phyloP scores from a whole-genome alignment of 2,329 filamentous ascomycete genomes.

The Neofusicoccum umdonicola region DNA sequence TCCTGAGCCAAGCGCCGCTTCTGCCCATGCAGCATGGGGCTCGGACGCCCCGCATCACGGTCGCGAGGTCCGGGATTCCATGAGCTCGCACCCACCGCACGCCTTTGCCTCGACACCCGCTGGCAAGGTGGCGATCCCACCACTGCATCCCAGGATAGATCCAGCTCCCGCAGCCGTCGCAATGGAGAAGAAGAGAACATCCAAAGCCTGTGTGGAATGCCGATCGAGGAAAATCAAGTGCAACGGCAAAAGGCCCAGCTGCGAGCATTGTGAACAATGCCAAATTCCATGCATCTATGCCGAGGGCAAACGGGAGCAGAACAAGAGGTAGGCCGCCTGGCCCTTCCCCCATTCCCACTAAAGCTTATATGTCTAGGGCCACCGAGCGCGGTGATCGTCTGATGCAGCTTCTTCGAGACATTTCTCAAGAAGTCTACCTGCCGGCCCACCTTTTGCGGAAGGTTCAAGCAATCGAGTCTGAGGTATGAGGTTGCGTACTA shows the following conservation, averaged over 20 bases:
- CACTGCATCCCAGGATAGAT: constrained; percentile 25
- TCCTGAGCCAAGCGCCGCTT: no score
- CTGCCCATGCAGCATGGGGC: no score
- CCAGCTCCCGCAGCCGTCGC: constrained; percentile 17
- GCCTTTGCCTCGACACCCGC: neutral
- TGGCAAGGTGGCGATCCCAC: constrained; percentile 28
- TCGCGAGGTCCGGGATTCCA: neutral
- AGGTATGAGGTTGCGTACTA: neutral
- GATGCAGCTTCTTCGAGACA: constrained; percentile 26
- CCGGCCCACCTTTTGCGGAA: neutral
- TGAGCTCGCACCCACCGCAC: neutral
- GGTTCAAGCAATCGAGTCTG: neutral
- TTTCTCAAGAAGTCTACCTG: constrained; percentile 23
- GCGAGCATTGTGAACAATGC: constrained; percentile 33
- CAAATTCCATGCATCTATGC: constrained; percentile 32
- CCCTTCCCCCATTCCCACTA: constrained; percentile 10
- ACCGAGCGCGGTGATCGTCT: constrained; percentile 30
- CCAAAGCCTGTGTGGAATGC: constrained; percentile 35
- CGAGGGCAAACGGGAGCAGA: constrained; percentile 33
- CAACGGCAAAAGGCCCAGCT: constrained; percentile 33
- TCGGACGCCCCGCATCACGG: neutral
- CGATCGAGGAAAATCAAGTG: constrained; percentile 39
- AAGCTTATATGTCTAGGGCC: constrained; percentile 19
- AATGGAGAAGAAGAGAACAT: constrained; percentile 27
- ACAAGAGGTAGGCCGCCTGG: constrained; percentile 29